Percentiles rank a stretch among this genome's conserved stretches.
These are phyloP conservation scores for Aspergillus spinulosporus DNA, from an alignment of 2,329 filamentous ascomycete genomes.

Conservation along the genomic window DNA sequence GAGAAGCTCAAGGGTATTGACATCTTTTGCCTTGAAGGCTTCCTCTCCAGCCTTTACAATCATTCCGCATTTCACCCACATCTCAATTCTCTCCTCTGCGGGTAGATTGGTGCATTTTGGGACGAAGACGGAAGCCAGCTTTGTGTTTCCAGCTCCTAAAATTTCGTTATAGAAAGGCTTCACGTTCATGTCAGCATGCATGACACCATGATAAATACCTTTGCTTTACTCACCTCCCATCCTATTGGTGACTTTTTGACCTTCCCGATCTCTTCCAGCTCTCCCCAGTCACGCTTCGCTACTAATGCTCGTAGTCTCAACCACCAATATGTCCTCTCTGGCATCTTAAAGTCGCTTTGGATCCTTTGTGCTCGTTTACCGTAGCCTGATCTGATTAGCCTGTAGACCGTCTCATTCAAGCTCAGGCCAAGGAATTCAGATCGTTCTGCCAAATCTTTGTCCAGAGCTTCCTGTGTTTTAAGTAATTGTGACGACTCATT, in stretches of 20 bases:
- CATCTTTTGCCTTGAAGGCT: constrained; percentile 77
- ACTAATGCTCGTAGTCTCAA: constrained; percentile 81
- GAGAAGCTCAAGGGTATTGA: constrained; percentile 70
- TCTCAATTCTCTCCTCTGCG: constrained; percentile 70
- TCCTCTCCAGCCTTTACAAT: constrained; percentile 87
- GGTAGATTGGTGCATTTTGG: constrained; percentile 78
- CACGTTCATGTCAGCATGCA: constrained; percentile 32
- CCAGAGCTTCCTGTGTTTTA: constrained; percentile 81
- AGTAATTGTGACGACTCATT: constrained; percentile 79
- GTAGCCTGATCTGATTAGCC: constrained; percentile 78
- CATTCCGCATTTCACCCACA: constrained; percentile 97
- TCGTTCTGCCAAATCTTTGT: constrained; percentile 71
- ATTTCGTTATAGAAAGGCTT: constrained; percentile 90
- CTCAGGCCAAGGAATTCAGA: constrained; percentile 74
- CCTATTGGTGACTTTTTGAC: constrained; percentile 85
- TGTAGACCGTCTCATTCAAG: constrained; percentile 89
- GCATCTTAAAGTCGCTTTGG: constrained; percentile 87
- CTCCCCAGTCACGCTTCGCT: constrained; percentile 84
- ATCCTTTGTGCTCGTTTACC: constrained; percentile 83
- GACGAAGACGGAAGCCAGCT: constrained; percentile 79
- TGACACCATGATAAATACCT: constrained; percentile 16
- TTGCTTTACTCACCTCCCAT: constrained; percentile 71
- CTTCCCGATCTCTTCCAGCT: constrained; percentile 79
- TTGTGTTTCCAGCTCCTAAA: constrained; percentile 83
- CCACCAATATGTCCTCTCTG: constrained; percentile 91